Evolutionary conservation across 768 basidiomycete genomes (phyloP), one percentile per base, ranked within the genome.

Genomic region (Stropharia rugosoannulata): DNA sequence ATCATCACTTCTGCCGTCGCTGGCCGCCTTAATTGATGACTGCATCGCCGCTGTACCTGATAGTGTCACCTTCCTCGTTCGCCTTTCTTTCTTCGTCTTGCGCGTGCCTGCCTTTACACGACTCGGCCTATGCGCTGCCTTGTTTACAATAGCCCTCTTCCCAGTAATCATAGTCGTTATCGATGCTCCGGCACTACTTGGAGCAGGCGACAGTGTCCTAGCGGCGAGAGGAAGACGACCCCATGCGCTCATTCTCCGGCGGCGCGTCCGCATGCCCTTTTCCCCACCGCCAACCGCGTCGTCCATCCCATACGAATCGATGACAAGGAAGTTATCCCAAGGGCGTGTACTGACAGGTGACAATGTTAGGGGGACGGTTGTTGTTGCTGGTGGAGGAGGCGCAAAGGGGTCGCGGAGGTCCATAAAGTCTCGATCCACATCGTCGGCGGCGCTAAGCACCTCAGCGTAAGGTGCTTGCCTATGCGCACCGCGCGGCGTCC

Each of bases 381-480:
- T 58, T 11, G 49, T 35, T 37, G 58, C 44, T 5, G 57, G 51
- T 39, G 57, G 58, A 27, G 68, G 66, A 29, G 65, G 60, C 19
- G 70, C 70, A 47, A 72, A 72, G 16, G 70, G 70, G 41, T 72
- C 70, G 7, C 66, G 61, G 59, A 72, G 38, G 57, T 72, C 68
- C 69, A 68, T 72, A 40, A 72, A 72, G 49, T 68, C 69, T n/a
- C 61, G 64, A 37, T 66, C 62, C 18, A 47, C 55, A 22, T 58
- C 63, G 25, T 63, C 61, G 54, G 56, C 55, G 11, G 58, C 40
- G 56, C 55, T 55, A 38, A 54, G 44, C 3, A n/a, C n/a, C 11
- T 51, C 49, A 27, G 15, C 22, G n/a, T 51, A 55, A 36, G 57
- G 51, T 43, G 16, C 54, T 41, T 53, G 42, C 2, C 54, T 55